Evolutionary conservation across 805 yeast species (phyloP).

Genomic region (Zygosaccharomyces gambellarensis): DNA sequence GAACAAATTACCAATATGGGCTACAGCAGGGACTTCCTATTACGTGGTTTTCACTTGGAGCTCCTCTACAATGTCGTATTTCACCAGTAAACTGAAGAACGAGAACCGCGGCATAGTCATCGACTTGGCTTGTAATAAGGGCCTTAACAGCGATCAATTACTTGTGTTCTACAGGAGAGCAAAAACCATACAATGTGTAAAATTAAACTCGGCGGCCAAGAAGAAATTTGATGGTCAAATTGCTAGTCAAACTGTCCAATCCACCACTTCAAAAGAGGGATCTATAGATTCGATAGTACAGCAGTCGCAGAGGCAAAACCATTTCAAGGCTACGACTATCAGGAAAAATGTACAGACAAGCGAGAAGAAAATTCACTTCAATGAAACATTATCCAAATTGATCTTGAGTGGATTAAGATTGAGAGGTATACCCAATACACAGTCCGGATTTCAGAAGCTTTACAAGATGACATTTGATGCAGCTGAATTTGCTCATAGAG

Average conservation of each 20-base stretch:
- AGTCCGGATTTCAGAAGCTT: constrained; percentile 33
- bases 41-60: constrained; percentile 25
- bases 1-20: constrained; percentile 29
- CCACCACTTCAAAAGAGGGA: constrained; percentile 6
- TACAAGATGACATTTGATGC: constrained; percentile 36
- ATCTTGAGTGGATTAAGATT: constrained; percentile 37
- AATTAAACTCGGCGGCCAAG: constrained; percentile 10
- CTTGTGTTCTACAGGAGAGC: constrained; percentile 7
- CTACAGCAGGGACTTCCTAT: constrained; percentile 2
- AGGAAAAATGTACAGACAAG: constrained; percentile 20
- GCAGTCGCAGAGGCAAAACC: constrained; percentile 19
- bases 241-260: background rate
- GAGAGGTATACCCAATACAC: constrained; percentile 31
- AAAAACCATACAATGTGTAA: constrained; percentile 10
- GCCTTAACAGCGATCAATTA: background rate
- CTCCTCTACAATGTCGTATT: constrained; percentile 26
- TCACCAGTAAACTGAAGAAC: constrained; percentile 25
- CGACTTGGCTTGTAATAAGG: background rate
- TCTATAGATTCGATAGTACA: constrained; percentile 22
- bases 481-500: constrained; percentile 38
- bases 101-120: constrained; percentile 25
- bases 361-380: constrained; percentile 26
- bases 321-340: constrained; percentile 13
- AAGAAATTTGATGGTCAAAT: constrained; percentile 11
- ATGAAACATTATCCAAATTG: constrained; percentile 33